phyloP scores from a whole-genome alignment of 2,329 filamentous ascomycete species.

The Fusarium sp. region DNA sequence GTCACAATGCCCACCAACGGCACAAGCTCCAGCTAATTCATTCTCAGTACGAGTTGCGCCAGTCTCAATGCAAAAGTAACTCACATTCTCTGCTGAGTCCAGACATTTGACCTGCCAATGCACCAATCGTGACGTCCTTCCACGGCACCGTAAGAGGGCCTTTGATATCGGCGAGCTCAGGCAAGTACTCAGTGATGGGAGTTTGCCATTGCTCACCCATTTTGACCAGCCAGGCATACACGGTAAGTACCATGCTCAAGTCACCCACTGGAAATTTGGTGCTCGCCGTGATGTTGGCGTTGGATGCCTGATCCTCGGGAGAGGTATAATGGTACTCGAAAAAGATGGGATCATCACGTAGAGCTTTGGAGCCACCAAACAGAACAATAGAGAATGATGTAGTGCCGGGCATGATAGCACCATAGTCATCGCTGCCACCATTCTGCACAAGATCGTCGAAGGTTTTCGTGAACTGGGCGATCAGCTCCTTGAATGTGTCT shows the following conservation, averaged over 20 bases:
- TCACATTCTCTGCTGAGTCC: constrained; percentile 38
- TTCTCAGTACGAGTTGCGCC: background rate
- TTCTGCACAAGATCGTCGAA: constrained; percentile 35
- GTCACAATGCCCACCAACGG: constrained; percentile 14
- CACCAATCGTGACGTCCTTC: constrained; percentile 35
- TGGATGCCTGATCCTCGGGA: constrained; percentile 15
- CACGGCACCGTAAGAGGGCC: constrained; percentile 2
- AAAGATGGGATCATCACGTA: constrained; percentile 20
- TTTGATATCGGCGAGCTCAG: constrained; percentile 34
- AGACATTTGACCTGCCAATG: constrained; percentile 37
- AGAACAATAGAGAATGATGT: constrained; percentile 36
- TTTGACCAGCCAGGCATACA: constrained; percentile 49
- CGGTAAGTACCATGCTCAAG: constrained; percentile 49
- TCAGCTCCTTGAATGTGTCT: background rate
- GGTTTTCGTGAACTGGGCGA: constrained; percentile 2
- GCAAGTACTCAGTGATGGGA: constrained; percentile 46
- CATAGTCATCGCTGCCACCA: constrained; percentile 30
- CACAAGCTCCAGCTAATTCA: constrained; percentile 22
- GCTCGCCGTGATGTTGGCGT: constrained; percentile 29
- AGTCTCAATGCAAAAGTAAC: background rate
- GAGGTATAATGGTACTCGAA: constrained; percentile 42
- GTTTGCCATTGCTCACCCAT: constrained; percentile 46
- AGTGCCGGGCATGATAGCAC: constrained; percentile 27
- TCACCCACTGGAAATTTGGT: constrained; percentile 47
- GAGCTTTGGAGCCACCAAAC: constrained; percentile 26